Conservation (phyloP, 768 basidiomycete genomes). For the Collybia sp. region DNA sequence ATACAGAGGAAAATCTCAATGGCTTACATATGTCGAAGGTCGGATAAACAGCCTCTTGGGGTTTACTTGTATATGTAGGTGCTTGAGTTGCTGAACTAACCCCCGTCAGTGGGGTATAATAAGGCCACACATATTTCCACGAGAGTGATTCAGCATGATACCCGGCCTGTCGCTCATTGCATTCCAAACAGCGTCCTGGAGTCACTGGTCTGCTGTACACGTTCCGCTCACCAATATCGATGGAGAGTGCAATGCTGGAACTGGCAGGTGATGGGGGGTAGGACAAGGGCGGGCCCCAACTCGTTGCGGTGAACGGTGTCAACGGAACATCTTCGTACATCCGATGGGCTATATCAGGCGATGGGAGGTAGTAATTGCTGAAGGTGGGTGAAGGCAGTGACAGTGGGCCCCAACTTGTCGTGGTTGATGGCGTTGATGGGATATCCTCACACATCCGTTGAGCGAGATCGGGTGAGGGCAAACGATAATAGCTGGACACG, state of each 20-base stretch:
- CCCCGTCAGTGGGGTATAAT: too few relatives aligned
- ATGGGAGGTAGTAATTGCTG: constrained; percentile 35
- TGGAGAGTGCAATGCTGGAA: constrained; percentile 29
- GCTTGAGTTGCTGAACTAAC: too few relatives aligned
- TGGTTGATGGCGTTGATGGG: constrained; percentile 46
- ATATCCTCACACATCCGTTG: constrained; percentile 49
- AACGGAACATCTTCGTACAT: constrained; percentile 49
- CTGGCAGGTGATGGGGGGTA: constrained; percentile 24
- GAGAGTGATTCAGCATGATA: too few relatives aligned
- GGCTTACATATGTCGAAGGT: too few relatives aligned
- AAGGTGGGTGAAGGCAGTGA: constrained; percentile 28
- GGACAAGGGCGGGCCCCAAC: constrained; percentile 39
- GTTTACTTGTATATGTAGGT: too few relatives aligned
- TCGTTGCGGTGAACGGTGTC: constrained; percentile 43
- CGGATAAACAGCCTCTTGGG: too few relatives aligned
- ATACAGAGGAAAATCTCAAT: too few relatives aligned
- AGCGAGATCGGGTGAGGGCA: constrained; percentile 58
- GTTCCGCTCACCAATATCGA: constrained; percentile 40
- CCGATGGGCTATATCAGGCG: constrained; percentile 57
- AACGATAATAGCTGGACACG: constrained; percentile 25
- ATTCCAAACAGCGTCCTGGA: constrained; percentile 13
- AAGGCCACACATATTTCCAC: too few relatives aligned
- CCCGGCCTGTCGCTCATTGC: too few relatives aligned
- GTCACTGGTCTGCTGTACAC: constrained; percentile 39
- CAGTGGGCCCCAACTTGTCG: constrained; percentile 40